Base-by-base conservation (phyloP, 306 rosid species). In the Oemleria cerasiformis region DNA sequence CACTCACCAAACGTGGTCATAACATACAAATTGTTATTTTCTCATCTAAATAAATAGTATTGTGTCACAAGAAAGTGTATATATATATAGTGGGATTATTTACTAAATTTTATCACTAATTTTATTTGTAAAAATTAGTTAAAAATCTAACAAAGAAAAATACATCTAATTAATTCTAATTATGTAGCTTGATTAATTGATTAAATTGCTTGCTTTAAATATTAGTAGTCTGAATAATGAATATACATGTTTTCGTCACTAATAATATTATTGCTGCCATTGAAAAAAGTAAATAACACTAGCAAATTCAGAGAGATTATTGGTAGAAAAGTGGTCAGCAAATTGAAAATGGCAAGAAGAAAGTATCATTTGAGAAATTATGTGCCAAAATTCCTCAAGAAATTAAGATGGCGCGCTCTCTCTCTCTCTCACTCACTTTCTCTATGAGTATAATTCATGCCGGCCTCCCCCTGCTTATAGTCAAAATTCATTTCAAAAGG, bases 291-390 rank as follows among this genome's bases (percentile, higher is more conserved):
- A n/a, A n/a, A n/a, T n/a, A n/a, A 53, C 14, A 53, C 0, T 1
- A 30, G 1, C 38, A 30, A 16, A 44, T 34, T 48, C 9, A 50
- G 9, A 49, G 6, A 66, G 57, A 47, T 66, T 16, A 47, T 66
- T 16, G 57, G 71, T 47, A 47, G 44, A 47, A 67, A 48, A 47
- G 58, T 48, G 58, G 71, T 48, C 58, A 30, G 71, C 58, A 67
- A 25, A 30, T 25, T 8, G 71, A 30, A 30, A 48, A 25, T 14
- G 57, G 43, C 23, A 47, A 30, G 38, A 51, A 68, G 62, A 62
- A 19, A n/a, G 50, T n/a, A n/a, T 38, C 50, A 49, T 68, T 68
- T 30, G 62, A 48, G 63, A 38, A 36, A 68, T 13, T 38, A 38
- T 49, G 1, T 48, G 17, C 70, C 36, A 30, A 30, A 30, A 30